These are phyloP conservation scores for Hypoxylon perforatum DNA, from an alignment of 495 filamentous ascomycete species.

Conservation along the genomic window DNA sequence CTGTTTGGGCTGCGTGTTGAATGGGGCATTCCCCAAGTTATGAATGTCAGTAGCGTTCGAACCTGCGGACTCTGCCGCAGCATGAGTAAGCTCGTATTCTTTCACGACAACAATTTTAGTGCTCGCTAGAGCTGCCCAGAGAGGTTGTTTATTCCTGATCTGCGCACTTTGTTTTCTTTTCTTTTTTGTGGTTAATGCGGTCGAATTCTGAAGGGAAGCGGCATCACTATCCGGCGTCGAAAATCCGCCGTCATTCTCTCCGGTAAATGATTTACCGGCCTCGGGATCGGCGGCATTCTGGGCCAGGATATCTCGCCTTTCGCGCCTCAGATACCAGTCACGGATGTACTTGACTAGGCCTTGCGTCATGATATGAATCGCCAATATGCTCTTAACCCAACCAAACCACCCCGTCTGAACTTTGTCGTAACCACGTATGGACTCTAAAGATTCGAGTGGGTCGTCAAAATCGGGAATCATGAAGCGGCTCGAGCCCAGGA, in stretches of 20 bases:
- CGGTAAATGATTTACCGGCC: slow-evolving; percentile 56
- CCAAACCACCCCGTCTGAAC: slow-evolving; percentile 58
- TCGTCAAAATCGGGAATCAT: slow-evolving; percentile 53
- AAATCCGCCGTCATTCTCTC: slow-evolving; percentile 54
- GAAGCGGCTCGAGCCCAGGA: slow-evolving; percentile 56
- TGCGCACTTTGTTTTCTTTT: slow-evolving; percentile 88
- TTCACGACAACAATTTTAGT: slow-evolving; percentile 94
- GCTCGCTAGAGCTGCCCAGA: slow-evolving; percentile 94
- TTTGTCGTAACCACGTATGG: slow-evolving; percentile 55
- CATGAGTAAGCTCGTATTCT: slow-evolving; percentile 88
- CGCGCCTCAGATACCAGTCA: slow-evolving; percentile 67
- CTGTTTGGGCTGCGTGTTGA: slow-evolving; percentile 74
- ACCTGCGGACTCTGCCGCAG: slow-evolving; percentile 76
- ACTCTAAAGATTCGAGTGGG: slow-evolving; percentile 53
- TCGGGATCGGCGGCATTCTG: slow-evolving; percentile 60
- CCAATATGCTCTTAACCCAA: slow-evolving; percentile 71
- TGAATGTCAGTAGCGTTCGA: slow-evolving; percentile 80
- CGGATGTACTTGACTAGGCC: slow-evolving; percentile 72
- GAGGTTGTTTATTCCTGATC: slow-evolving; percentile 87
- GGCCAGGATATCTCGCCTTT: slow-evolving; percentile 59
- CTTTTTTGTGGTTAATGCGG: slow-evolving; percentile 72
- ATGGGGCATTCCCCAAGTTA: slow-evolving; percentile 82
- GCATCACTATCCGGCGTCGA: slow-evolving; percentile 60
- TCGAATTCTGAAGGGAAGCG: slow-evolving; percentile 42
- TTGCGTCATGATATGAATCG: slow-evolving; percentile 91